A percentile compares a stretch with the other conserved stretches of the same genome.
phyloP scores from a whole-genome alignment of 148 eudicot species.

The Beta vulgaris region DNA sequence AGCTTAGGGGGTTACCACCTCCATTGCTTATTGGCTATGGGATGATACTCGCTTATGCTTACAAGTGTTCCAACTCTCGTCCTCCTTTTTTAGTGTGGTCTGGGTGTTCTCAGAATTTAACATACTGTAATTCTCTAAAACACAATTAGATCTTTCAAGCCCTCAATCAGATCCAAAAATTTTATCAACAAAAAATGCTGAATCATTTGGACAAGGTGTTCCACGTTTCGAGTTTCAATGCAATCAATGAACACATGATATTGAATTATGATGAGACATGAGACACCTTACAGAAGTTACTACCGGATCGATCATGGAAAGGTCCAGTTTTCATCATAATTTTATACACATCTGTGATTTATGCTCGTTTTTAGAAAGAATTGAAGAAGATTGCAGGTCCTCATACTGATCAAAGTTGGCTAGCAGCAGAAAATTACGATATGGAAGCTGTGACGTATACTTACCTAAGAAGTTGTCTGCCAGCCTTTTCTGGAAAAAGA shows the following conservation, averaged over 20 bases:
- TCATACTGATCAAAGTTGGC: neutral
- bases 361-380: neutral
- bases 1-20: too few relatives aligned
- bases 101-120: too few relatives aligned
- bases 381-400: neutral
- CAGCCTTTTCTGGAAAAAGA: constrained; percentile 11
- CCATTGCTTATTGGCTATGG: too few relatives aligned
- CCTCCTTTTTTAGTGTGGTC: too few relatives aligned
- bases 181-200: neutral
- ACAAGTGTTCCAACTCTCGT: too few relatives aligned
- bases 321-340: too few relatives aligned
- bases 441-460: neutral
- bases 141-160: neutral
- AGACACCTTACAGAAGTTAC: neutral
- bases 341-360: too few relatives aligned
- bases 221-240: neutral
- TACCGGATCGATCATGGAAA: neutral
- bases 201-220: neutral
- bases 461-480: constrained; percentile 25
- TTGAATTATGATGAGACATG: neutral
- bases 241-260: neutral
- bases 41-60: too few relatives aligned
- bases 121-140: too few relatives aligned
- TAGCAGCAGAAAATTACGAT: neutral
- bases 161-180: neutral